These are phyloP conservation scores for Neoboletus subvelutipes DNA, from an alignment of 768 basidiomycete species.

Conservation along the genomic window DNA sequence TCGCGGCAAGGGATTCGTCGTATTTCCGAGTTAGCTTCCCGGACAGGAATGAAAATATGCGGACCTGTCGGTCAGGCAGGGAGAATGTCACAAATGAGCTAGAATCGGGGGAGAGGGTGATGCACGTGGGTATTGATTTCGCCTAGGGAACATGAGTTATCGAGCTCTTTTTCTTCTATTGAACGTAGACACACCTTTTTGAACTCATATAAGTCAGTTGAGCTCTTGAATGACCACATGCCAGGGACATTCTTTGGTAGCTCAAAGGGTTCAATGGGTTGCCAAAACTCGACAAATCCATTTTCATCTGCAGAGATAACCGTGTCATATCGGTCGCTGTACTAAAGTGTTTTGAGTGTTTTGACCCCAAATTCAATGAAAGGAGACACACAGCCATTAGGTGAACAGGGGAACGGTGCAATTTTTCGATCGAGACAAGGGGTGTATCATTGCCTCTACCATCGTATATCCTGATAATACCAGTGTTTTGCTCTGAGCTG, in stretches of 20 bases:
- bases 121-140: slow-evolving; percentile 87
- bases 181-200: slow-evolving; percentile 68
- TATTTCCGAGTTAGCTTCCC: slow-evolving; percentile 92
- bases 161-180: neutral
- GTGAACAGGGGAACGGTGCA: slow-evolving; percentile 90
- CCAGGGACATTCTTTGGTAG: slow-evolving; percentile 74
- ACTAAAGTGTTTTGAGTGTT: slow-evolving; percentile 46
- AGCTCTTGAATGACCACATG: slow-evolving; percentile 87
- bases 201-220: slow-evolving; percentile 95
- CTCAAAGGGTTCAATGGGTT: slow-evolving; percentile 84
- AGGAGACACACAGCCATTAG: slow-evolving; percentile 71
- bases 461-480: slow-evolving; percentile 86
- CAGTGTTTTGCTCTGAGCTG: slow-evolving; percentile 77
- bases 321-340: slow-evolving; percentile 84
- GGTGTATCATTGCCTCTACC: slow-evolving; percentile 83
- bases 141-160: slow-evolving; percentile 47
- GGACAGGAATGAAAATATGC: slow-evolving; percentile 86
- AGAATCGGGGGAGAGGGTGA: slow-evolving; percentile 87
- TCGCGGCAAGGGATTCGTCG: slow-evolving; percentile 89
- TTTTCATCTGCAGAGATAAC: slow-evolving; percentile 94
- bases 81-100: slow-evolving; percentile 93
- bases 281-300: slow-evolving; percentile 97
- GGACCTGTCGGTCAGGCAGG: slow-evolving; percentile 89
- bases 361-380: neutral
- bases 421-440: slow-evolving; percentile 67